A percentile compares a stretch with the other conserved stretches of the same genome.
These are phyloP conservation scores for Themeda triandra DNA, from an alignment of 176 grass and related monocot genomes.

Conservation along the genomic window DNA sequence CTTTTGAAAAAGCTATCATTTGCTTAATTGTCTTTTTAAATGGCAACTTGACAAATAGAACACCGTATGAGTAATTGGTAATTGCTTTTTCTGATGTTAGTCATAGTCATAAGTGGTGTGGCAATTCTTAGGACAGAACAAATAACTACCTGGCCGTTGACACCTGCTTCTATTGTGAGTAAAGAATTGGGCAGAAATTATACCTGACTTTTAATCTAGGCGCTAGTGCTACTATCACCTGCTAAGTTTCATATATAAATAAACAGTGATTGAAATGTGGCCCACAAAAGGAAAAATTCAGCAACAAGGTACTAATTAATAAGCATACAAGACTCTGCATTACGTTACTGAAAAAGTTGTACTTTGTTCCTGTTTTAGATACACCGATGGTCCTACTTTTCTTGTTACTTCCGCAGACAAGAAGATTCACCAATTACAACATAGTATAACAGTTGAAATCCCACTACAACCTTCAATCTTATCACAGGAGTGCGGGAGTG, in stretches of 20 bases:
- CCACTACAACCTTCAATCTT: background rate
- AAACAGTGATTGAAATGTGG: too few relatives aligned
- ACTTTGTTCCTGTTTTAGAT: background rate
- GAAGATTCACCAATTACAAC: background rate
- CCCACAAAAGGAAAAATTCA: too few relatives aligned
- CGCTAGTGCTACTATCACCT: background rate
- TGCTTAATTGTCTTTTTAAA: background rate
- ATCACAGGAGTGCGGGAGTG: too few relatives aligned
- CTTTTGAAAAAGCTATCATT: background rate
- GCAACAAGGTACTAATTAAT: background rate
- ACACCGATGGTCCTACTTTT: background rate
- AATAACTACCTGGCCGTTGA: background rate
- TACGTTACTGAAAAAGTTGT: background rate
- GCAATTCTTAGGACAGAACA: background rate
- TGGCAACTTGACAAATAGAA: background rate
- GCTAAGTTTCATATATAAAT: background rate
- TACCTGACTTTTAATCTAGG: background rate
- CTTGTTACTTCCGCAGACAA: background rate
- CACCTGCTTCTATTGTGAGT: background rate
- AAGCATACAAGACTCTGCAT: background rate
- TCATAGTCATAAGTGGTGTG: too few relatives aligned
- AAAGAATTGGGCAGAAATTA: background rate
- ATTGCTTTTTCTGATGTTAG: too few relatives aligned
- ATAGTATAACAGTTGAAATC: background rate
- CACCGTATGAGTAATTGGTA: background rate